Evolutionary conservation across 257 asterid genomes (phyloP).

Genomic region (Nemophila menziesii): DNA sequence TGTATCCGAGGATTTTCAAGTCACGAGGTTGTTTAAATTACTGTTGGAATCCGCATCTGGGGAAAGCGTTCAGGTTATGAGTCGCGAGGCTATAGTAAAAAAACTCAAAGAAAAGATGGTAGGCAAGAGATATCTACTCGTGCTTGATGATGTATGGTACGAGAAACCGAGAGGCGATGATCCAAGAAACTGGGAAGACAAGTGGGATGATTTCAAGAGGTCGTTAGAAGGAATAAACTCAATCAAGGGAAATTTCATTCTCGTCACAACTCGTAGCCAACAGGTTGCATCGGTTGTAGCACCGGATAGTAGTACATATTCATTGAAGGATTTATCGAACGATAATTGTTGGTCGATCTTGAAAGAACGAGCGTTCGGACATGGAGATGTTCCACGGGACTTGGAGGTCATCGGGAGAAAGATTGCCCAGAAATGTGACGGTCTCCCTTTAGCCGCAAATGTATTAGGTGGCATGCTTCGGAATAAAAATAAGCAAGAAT

Average conservation of each 20-base stretch:
- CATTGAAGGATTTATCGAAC: neutral
- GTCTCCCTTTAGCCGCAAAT: slow-evolving; percentile 22
- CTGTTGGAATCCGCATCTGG: slow-evolving; percentile 3
- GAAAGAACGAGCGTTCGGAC: neutral
- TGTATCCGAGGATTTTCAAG: slow-evolving; percentile 13
- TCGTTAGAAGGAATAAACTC: slow-evolving; percentile 1
- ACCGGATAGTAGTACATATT: neutral
- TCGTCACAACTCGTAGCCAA: slow-evolving; percentile 2
- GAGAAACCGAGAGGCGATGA: neutral
- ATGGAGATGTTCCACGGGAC: slow-evolving; percentile 5
- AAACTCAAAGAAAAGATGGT: neutral
- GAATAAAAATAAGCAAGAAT: slow-evolving; percentile 2
- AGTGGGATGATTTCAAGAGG: slow-evolving; percentile 6
- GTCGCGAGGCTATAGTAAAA: slow-evolving; percentile 2
- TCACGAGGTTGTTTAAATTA: slow-evolving; percentile 2
- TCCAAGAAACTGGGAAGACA: neutral
- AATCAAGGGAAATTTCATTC: neutral
- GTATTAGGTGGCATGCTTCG: slow-evolving; percentile 19
- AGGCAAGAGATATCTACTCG: slow-evolving; percentile 2
- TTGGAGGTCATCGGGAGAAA: slow-evolving; percentile 8
- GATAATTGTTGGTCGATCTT: slow-evolving; percentile 8
- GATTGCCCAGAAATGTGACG: slow-evolving; percentile 17
- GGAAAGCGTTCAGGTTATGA: neutral
- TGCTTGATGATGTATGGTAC: slow-evolving; percentile 16
- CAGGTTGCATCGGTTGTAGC: neutral